A percentile compares a stretch with the other conserved stretches of the same genome.
These are phyloP conservation scores for Chloris gayana DNA, from an alignment of 176 grass and related monocot genomes.

Conservation along the genomic window DNA sequence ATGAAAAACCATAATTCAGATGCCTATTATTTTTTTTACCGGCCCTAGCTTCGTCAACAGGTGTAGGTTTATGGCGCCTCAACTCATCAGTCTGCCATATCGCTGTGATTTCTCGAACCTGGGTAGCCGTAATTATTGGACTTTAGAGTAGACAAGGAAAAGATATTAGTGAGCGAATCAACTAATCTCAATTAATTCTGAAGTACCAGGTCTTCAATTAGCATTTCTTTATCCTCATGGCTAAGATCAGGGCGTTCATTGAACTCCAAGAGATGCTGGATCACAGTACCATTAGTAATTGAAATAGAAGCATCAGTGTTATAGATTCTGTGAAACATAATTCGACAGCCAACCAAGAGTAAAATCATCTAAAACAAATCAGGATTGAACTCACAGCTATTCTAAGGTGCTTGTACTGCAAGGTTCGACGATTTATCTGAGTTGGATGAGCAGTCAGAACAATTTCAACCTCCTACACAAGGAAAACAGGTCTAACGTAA, in stretches of 20 bases:
- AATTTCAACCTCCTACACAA: conserved; percentile 84
- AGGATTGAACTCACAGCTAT: conserved; percentile 66
- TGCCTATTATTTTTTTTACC: conserved; percentile 50
- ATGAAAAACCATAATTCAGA: conserved; percentile 8
- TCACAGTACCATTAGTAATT: conserved; percentile 12
- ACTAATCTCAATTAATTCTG: background rate
- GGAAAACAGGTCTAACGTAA: background rate
- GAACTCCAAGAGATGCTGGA: conserved; percentile 89
- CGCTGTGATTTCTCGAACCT: conserved; percentile 89
- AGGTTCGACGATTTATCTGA: conserved; percentile 87
- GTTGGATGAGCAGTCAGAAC: conserved; percentile 96
- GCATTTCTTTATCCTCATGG: conserved; percentile 89
- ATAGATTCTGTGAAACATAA: background rate
- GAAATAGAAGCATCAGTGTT: background rate
- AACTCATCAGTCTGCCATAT: conserved; percentile 97
- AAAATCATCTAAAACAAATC: conserved; percentile 6
- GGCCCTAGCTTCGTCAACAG: conserved; percentile 93
- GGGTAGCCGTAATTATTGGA: conserved; percentile 15
- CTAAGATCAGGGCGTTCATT: conserved; percentile 90
- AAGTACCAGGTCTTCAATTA: conserved; percentile 89
- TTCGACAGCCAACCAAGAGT: background rate
- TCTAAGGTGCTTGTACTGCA: conserved; percentile 93
- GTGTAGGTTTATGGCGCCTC: conserved; percentile 93
- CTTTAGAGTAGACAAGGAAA: conserved; percentile 4
- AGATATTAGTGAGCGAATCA: background rate